Evolutionary conservation across 345 rosid species (phyloP), one percentile per base, ranked within the genome.

Genomic region (Euphorbia lathyris): DNA sequence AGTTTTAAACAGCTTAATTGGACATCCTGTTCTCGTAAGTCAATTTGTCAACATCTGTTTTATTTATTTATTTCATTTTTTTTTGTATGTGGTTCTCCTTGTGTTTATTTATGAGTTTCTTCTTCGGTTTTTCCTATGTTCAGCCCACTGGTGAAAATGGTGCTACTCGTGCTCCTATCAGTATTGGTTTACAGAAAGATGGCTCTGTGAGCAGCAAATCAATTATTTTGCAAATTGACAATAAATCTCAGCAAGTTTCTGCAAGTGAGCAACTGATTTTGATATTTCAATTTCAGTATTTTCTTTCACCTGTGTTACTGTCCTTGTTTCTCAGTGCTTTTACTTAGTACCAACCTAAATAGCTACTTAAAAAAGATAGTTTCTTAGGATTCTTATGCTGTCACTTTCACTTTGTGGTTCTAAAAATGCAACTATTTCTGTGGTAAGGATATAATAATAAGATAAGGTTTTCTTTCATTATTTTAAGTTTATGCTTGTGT

Each of bases 91-190:
- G 9, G 6, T 64, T 11, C 51, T 26, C 32, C 29, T 63, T 63
- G 43, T 40, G 5, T 45, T 53, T 32, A 67, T 69, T 27, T 17
- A 12, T 58, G 40, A 66, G 12, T 67, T 42, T 58, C 25, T 45
- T 58, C 32, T 45, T n/a, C n/a, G n/a, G n/a, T n/a, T 67, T 53
- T 45, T 25, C 7, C 50, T 22, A 13, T 29, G 43, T 68, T 67
- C 85, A 95, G 98, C 99, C 99, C n/a, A 92, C 99, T 25, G 98
- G 99, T 77, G 99, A 93, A 87, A 96, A 92, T 80, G 99, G 98
- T 73, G 99, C 98, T 79, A 96, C 99, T 17, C 92, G 97, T n/a
- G 92, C 98, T 79, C 99, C 99, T 14, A 90, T 96, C 76, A 72
- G 81, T 26, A 75, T 92, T 65, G 96, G 89, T 51, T 80, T 96